These are phyloP conservation scores for Fraxinus anomala DNA, from an alignment of 257 asterid species.

Conservation along the genomic window DNA sequence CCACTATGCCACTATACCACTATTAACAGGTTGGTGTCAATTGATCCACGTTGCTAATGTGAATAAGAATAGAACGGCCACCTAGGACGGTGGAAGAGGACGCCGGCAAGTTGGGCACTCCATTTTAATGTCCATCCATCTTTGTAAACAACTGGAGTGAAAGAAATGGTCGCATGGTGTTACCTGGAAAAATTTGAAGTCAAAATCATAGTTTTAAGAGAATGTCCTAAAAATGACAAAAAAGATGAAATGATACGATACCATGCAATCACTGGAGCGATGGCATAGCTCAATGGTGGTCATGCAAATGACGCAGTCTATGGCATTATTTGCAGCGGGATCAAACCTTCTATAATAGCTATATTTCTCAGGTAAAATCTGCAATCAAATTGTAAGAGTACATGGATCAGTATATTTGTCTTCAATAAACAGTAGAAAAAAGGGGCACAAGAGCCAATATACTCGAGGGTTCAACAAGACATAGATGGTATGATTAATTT, in stretches of 20 bases:
- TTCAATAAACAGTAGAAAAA: background rate
- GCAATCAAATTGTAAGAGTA: conserved; percentile 26
- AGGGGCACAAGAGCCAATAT: background rate
- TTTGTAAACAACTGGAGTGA: conserved; percentile 82
- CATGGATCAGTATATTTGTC: conserved; percentile 8
- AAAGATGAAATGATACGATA: conserved; percentile 29
- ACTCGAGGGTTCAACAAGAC: background rate
- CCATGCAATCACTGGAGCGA: conserved; percentile 88
- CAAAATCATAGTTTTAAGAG: background rate
- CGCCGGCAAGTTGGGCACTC: conserved; percentile 99
- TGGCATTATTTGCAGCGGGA: conserved; percentile 57
- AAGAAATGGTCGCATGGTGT: conserved; percentile 98
- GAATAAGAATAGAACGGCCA: conserved; percentile 2
- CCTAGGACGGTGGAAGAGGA: conserved; percentile 86
- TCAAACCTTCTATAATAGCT: conserved; percentile 77
- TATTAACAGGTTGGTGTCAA: conserved; percentile 41
- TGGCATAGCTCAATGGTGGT: conserved; percentile 68
- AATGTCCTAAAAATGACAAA: background rate
- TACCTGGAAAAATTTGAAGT: conserved; percentile 47
- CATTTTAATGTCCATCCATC: conserved; percentile 99
- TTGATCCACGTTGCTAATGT: conserved; percentile 11
- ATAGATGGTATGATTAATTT: background rate
- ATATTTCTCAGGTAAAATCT: conserved; percentile 92
- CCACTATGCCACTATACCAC: conserved; percentile 21
- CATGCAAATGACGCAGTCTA: conserved; percentile 97